These are phyloP conservation scores for Leccinum broughii DNA, from an alignment of 768 basidiomycete species.

Conservation along the genomic window DNA sequence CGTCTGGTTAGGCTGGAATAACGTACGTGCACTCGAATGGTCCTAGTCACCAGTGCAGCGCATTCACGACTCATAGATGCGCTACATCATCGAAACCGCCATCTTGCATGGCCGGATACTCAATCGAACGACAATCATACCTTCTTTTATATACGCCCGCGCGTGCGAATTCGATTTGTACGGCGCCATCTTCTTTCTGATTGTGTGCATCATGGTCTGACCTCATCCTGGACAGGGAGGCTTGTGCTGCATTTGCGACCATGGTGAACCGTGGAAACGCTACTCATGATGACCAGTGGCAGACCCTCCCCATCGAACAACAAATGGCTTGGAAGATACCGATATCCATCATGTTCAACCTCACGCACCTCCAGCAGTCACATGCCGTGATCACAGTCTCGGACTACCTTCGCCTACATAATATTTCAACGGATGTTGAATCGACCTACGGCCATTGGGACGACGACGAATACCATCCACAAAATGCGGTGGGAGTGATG, in stretches of 20 bases:
- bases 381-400: conserved; percentile 41
- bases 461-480: conserved; percentile 34
- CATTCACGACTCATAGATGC: no score
- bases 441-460: conserved; percentile 40
- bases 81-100: no score
- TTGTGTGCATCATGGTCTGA: neutral
- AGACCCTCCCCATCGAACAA: conserved; percentile 20
- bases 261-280: conserved; percentile 51
- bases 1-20: no score
- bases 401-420: conserved; percentile 45
- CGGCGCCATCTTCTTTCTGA: neutral
- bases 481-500: neutral
- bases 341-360: conserved; percentile 43
- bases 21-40: no score
- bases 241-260: conserved; percentile 40
- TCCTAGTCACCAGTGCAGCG: no score
- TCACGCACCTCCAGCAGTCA: conserved; percentile 37
- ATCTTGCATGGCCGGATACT: no score
- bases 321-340: conserved; percentile 38
- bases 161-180: conserved; percentile 9
- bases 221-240: conserved; percentile 20
- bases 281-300: neutral
- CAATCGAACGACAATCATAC: no score
- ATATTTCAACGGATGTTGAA: conserved; percentile 34
- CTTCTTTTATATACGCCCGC: no score